Conservation (phyloP, 345 rosid genomes). For the Crucihimalaya himalaica region DNA sequence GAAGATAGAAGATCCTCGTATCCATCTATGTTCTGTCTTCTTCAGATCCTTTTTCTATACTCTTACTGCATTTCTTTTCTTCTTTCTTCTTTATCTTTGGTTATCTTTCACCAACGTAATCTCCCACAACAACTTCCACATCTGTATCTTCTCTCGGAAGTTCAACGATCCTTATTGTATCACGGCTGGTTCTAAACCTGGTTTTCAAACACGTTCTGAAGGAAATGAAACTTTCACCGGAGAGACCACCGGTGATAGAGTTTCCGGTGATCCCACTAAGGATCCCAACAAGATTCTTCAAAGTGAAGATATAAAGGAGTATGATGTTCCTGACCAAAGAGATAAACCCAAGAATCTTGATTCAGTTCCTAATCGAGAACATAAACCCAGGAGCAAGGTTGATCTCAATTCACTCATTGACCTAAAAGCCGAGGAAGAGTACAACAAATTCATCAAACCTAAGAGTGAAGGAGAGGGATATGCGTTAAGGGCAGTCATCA, state of each 20-base stretch:
- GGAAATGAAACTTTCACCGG: background rate
- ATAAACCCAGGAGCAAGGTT: background rate
- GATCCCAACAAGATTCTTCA: background rate
- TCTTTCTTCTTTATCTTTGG: slow-evolving; percentile 52
- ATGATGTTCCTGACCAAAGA: background rate
- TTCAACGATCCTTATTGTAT: slow-evolving; percentile 68
- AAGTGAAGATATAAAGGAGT: background rate
- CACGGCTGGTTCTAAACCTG: slow-evolving; percentile 63
- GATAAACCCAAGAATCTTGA: background rate
- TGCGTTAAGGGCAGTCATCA: slow-evolving; percentile 44
- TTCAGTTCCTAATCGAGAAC: background rate
- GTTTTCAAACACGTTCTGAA: slow-evolving; percentile 27
- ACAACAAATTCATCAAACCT: slow-evolving; percentile 24
- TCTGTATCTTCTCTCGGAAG: slow-evolving; percentile 72
- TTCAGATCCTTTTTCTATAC: slow-evolving; percentile 30
- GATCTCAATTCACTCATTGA: slow-evolving; percentile 1
- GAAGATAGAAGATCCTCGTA: slow-evolving; percentile 9
- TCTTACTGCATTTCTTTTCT: slow-evolving; percentile 45
- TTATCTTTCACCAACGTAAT: slow-evolving; percentile 38
- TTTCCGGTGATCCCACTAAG: background rate
- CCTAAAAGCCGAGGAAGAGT: slow-evolving; percentile 1
- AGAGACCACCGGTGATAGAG: background rate
- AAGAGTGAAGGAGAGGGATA: slow-evolving; percentile 40
- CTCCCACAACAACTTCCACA: slow-evolving; percentile 54
- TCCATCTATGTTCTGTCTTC: slow-evolving; percentile 17